phyloP scores from a whole-genome alignment of 352 stramenopile species.

The Pythium apleroticum region DNA sequence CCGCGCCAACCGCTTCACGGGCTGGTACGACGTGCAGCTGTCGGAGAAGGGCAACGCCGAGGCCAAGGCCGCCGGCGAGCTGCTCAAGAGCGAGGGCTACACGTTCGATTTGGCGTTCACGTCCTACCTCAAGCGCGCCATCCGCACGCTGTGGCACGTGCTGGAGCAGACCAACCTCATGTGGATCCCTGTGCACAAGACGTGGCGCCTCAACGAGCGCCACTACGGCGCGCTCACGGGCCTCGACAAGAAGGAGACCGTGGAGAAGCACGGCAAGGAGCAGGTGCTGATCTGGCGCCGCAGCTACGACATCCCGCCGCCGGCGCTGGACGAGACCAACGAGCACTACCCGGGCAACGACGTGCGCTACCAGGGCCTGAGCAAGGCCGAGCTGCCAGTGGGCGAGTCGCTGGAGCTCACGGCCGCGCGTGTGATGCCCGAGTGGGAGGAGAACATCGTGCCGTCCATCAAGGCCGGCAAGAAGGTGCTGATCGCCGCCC shows the following conservation, averaged over 20 bases:
- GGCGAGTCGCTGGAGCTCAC: conserved; percentile 93
- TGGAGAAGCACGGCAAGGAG: conserved; percentile 98
- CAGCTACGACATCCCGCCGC: conserved; percentile 97
- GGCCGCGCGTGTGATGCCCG: conserved; percentile 94
- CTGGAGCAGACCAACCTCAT: conserved; percentile 97
- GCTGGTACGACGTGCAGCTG: conserved; percentile 97
- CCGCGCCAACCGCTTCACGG: conserved; percentile 98
- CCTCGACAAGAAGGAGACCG: conserved; percentile 98
- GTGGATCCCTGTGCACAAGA: conserved; percentile 95
- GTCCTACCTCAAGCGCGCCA: conserved; percentile 96
- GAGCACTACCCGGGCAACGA: conserved; percentile 91
- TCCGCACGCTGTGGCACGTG: conserved; percentile 97
- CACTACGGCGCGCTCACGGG: conserved; percentile 98
- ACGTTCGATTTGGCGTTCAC: conserved; percentile 95
- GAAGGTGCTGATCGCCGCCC: conserved; percentile 96
- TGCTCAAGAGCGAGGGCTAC: conserved; percentile 92
- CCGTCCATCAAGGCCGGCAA: conserved; percentile 94
- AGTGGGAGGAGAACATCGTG: conserved; percentile 95
- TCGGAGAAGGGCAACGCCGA: conserved; percentile 88
- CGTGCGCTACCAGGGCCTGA: conserved; percentile 89
- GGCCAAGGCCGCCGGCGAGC: conserved; percentile 92
- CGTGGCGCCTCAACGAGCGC: conserved; percentile 97
- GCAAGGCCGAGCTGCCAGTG: conserved; percentile 90
- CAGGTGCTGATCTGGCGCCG: conserved; percentile 98
- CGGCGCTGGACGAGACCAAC: conserved; percentile 85